These are phyloP conservation scores for Saccharomyces jurei DNA, from an alignment of 805 yeast genomes.

Conservation along the genomic window DNA sequence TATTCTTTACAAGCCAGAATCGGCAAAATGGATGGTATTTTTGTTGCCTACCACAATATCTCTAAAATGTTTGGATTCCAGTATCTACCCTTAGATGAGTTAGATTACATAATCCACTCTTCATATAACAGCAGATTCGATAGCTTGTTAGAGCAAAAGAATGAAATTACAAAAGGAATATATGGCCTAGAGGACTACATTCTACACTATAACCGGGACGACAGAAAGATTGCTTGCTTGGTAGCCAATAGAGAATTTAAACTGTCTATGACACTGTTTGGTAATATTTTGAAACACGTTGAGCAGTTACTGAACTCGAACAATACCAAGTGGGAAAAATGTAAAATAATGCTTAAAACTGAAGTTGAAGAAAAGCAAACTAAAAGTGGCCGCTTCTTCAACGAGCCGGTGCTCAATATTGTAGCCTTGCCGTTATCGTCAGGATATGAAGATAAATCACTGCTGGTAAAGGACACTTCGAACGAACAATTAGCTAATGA, in stretches of 20 bases:
- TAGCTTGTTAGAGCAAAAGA: constrained; percentile 10
- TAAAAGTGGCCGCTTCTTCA: constrained; percentile 3
- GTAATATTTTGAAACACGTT: constrained; percentile 33
- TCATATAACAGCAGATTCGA: constrained; percentile 27
- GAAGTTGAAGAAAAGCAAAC: constrained; percentile 1
- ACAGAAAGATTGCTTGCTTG: constrained; percentile 22
- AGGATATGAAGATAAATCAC: constrained; percentile 19
- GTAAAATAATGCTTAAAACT: constrained; percentile 20
- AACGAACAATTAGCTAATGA: constrained; percentile 8
- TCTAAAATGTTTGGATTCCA: constrained; percentile 80
- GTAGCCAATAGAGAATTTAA: constrained; percentile 66
- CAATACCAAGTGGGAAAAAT: constrained; percentile 14
- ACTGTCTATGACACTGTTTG: constrained; percentile 47
- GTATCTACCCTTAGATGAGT: constrained; percentile 65
- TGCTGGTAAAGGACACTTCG: constrained; percentile 7
- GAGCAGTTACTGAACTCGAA: constrained; percentile 25
- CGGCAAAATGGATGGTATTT: constrained; percentile 95
- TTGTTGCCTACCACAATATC: constrained; percentile 83
- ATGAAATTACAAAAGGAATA: constrained; percentile 8
- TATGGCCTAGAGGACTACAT: constrained; percentile 21
- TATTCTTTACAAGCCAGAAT: constrained; percentile 87
- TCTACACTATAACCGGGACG: constrained; percentile 13
- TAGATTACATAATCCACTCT: constrained; percentile 58
- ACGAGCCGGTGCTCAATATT: constrained; percentile 27
- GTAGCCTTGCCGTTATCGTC: constrained; percentile 29